Evolutionary conservation across 208 protist genomes (phyloP), one percentile per base, ranked within the genome.

Genomic region (Crithidia expoeki): DNA sequence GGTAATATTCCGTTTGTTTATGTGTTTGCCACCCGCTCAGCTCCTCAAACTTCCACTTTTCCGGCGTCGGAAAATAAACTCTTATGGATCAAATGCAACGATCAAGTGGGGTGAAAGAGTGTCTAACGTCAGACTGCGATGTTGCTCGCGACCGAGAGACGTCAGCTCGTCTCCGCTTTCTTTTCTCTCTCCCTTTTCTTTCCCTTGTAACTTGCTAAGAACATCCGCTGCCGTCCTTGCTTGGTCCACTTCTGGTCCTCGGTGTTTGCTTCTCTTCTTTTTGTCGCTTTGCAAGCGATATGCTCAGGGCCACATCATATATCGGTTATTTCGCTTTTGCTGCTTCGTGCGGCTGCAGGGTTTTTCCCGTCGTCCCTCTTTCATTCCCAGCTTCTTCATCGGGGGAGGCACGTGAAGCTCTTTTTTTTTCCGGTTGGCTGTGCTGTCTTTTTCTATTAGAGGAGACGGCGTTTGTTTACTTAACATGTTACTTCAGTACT

Each of bases 61-160:
- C n/a, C n/a, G n/a, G n/a, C n/a, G n/a, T n/a, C n/a, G n/a, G n/a
- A n/a, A n/a, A n/a, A 27, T 47, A 33, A 5, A 19, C 32, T 11
- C 62, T 19, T 23, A 51, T 50, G 33, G 30, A 60, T 60, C 34
- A 60, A 60, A 4, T 60, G 2, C 55, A 60, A 30, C 55, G 55
- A 60, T 44, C 10, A 19, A 60, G 19, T 30, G 55, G 30, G 30
- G 51, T 36, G 16, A 21, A 47, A n/a, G 16, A 47, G 3, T 21
- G 42, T n/a, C 3, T 4, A 5, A n/a, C 42, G 42, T 47, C 9
- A 47, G n/a, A 17, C 16, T n/a, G 5, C 12, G 3, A 9, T 17
- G 16, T 4, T 47, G 12, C n/a, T 9, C 9, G 30, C 23, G 6
- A 32, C 5, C 25, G 32, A 10, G 25, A 55, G 32, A 33, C 32